Evolutionary conservation across 305 asterid species (phyloP).

Genomic region (Solanum hybrid): DNA sequence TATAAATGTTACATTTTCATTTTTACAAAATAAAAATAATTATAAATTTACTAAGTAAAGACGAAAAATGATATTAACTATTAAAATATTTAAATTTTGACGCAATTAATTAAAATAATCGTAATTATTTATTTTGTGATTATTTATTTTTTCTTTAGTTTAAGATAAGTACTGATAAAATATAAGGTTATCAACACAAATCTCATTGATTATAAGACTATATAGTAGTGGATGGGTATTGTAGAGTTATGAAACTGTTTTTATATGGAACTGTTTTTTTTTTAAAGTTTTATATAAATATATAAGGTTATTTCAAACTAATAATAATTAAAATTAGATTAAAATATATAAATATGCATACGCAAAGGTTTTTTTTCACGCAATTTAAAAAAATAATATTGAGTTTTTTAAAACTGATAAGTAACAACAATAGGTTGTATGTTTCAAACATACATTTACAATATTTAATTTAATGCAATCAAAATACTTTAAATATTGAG

Average conservation of each 20-base stretch:
- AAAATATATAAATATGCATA: not conserved
- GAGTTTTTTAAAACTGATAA: not conserved
- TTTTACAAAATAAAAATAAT: not conserved
- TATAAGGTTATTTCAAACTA: not conserved
- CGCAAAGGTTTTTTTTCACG: not conserved
- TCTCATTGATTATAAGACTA: not conserved
- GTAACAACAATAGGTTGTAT: not conserved
- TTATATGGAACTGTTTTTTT: not conserved
- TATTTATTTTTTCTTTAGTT: no score
- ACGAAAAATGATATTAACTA: not conserved
- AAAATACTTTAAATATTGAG: not conserved
- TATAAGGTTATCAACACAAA: no score
- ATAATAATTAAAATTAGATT: not conserved
- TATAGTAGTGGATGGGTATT: not conserved
- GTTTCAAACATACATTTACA: not conserved
- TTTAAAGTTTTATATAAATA: not conserved
- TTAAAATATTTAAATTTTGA: not conserved
- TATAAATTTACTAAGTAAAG: no score
- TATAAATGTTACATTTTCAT: not conserved
- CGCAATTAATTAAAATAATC: no score
- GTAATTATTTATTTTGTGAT: no score
- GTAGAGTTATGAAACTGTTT: not conserved
- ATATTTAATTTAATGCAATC: not conserved
- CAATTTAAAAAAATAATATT: no score
- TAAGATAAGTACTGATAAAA: no score